Percentiles rank a stretch among this genome's conserved stretches.
Conservation (phyloP, 306 rosid species). For the Macrotyloma uniflorum region DNA sequence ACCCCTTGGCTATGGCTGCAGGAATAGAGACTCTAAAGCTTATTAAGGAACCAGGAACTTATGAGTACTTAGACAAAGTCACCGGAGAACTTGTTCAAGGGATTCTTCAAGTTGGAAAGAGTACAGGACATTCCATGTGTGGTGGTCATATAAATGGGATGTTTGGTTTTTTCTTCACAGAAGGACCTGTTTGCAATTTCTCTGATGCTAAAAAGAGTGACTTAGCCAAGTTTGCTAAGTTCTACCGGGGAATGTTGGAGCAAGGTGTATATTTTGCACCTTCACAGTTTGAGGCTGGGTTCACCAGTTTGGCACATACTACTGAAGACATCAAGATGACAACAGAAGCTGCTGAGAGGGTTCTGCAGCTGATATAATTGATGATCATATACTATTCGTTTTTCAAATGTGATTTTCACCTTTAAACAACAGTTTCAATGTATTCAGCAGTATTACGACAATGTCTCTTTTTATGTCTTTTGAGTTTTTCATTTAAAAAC, state of each 20-base stretch:
- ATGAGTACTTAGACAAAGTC: slow-evolving; percentile 70
- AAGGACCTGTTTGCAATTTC: slow-evolving; percentile 85
- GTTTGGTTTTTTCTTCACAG: slow-evolving; percentile 95
- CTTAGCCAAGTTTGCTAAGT: slow-evolving; percentile 71
- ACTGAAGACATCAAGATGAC: slow-evolving; percentile 80
- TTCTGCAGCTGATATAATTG: too few relatives aligned
- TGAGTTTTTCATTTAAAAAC: too few relatives aligned
- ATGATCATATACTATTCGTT: too few relatives aligned
- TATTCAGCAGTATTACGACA: too few relatives aligned
- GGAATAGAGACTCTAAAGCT: slow-evolving; percentile 88
- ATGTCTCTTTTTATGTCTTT: too few relatives aligned
- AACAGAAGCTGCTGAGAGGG: slow-evolving; percentile 32
- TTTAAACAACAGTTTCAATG: too few relatives aligned
- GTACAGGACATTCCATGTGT: slow-evolving; percentile 84
- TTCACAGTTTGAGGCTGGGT: slow-evolving; percentile 96
- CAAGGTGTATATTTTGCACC: slow-evolving; percentile 97
- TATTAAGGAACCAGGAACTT: slow-evolving; percentile 76
- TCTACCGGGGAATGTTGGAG: slow-evolving; percentile 83
- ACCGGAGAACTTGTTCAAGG: slow-evolving; percentile 80
- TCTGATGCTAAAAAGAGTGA: slow-evolving; percentile 87
- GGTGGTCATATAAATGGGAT: slow-evolving; percentile 89
- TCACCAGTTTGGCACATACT: slow-evolving; percentile 90
- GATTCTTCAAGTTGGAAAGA: slow-evolving; percentile 75
- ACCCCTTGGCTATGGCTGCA: slow-evolving; percentile 97
- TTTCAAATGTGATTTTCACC: too few relatives aligned